These are phyloP conservation scores for Cryptococcus maquisensis DNA, from an alignment of 1,284 basidiomycete species.

Conservation along the genomic window DNA sequence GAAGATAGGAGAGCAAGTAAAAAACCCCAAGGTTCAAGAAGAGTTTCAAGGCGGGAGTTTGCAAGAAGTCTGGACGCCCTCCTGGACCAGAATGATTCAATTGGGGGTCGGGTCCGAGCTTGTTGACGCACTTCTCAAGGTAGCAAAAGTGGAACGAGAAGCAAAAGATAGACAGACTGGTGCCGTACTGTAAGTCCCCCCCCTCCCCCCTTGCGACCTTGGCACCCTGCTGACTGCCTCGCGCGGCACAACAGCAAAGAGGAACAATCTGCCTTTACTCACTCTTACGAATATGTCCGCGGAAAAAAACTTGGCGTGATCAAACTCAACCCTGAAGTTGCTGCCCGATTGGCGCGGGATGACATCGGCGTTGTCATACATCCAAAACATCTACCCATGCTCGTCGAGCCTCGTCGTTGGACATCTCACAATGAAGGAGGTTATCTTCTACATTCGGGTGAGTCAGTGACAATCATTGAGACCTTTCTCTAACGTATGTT, in stretches of 20 bases:
- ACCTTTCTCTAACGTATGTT: not conserved
- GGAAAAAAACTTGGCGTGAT: conserved; percentile 90
- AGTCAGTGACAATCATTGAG: conserved; percentile 26
- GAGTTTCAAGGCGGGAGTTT: conserved; percentile 38
- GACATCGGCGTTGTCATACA: conserved; percentile 72
- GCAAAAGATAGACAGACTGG: conserved; percentile 58
- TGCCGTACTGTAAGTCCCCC: conserved; percentile 53
- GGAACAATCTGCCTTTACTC: conserved; percentile 84
- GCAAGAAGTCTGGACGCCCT: conserved; percentile 66
- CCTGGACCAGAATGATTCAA: conserved; percentile 75
- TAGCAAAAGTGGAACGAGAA: conserved; percentile 70
- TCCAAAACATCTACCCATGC: conserved; percentile 93
- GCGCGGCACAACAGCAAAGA: conserved; percentile 56
- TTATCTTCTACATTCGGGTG: conserved; percentile 74
- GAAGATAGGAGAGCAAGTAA: conserved; percentile 53
- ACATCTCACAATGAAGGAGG: conserved; percentile 71
- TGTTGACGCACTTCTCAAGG: conserved; percentile 76
- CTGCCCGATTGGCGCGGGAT: conserved; percentile 74
- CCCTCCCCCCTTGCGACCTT: not conserved
- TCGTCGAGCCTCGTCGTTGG: conserved; percentile 89
- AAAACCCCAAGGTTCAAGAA: conserved; percentile 48
- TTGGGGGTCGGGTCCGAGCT: conserved; percentile 79
- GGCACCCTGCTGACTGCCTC: too few species aligned
- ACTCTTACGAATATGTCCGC: conserved; percentile 87
- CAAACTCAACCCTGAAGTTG: conserved; percentile 76